Percentiles rank a stretch among this genome's conserved stretches.
These are phyloP conservation scores for Cephaloascus albidus DNA, from an alignment of 805 yeast species.

Conservation along the genomic window DNA sequence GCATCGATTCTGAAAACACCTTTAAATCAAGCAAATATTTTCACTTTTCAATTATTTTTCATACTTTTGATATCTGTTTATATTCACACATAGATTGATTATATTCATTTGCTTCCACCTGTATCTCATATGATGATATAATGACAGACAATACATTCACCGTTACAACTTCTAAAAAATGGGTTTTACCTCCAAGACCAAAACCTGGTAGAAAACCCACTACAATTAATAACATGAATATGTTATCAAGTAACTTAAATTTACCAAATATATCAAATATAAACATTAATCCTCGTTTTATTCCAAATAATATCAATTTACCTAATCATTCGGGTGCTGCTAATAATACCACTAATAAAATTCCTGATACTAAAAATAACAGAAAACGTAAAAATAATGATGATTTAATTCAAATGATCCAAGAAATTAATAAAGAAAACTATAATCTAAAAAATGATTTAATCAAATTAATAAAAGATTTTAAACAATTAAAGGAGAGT, in stretches of 20 bases:
- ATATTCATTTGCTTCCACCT: too few species aligned
- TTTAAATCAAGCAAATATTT: too few species aligned
- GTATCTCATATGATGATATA: too few species aligned
- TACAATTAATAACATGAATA: background rate
- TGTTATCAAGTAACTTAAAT: background rate
- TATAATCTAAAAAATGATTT: background rate
- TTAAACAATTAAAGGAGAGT: background rate
- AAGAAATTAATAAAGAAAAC: background rate
- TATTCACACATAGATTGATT: too few species aligned
- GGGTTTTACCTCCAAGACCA: constrained; percentile 84
- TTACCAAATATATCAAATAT: background rate
- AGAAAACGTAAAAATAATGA: background rate
- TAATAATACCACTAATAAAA: background rate
- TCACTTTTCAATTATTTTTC: too few species aligned
- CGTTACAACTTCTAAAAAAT: constrained; percentile 57
- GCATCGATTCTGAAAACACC: too few species aligned
- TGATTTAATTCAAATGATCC: background rate
- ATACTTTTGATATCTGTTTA: too few species aligned
- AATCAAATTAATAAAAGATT: background rate
- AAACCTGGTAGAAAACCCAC: constrained; percentile 57
- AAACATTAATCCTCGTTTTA: background rate
- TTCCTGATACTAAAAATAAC: too few species aligned
- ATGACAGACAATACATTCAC: background rate
- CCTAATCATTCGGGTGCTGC: background rate
- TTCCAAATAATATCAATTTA: background rate